A percentile compares a stretch with the other conserved stretches of the same genome.
These are phyloP conservation scores for Mycena filopes DNA, from an alignment of 768 basidiomycete genomes.

Conservation along the genomic window DNA sequence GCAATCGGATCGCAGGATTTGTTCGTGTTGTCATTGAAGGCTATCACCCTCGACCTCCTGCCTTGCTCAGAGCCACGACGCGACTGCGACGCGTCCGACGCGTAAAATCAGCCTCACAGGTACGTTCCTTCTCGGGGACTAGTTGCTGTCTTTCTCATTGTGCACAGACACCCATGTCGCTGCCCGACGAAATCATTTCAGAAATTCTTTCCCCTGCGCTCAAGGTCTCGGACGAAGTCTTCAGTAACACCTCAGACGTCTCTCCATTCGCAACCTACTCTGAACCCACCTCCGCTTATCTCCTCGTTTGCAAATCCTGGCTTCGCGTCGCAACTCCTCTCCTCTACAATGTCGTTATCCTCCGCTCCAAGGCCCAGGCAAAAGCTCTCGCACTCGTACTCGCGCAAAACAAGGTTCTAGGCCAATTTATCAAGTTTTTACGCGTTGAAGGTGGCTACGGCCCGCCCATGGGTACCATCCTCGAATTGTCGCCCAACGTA, in stretches of 20 bases:
- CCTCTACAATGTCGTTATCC: conserved; percentile 40
- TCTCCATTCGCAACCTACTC: conserved; percentile 34
- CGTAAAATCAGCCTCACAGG: background rate
- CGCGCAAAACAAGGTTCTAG: background rate
- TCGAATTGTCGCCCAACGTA: background rate
- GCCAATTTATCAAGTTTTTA: background rate
- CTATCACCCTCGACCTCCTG: background rate
- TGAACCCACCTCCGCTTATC: conserved; percentile 32
- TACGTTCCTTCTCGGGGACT: no score
- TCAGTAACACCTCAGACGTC: conserved; percentile 16
- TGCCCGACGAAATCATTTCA: conserved; percentile 39
- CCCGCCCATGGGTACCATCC: background rate
- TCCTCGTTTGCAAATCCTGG: conserved; percentile 41
- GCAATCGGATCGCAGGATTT: conserved; percentile 8
- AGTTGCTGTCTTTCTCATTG: no score
- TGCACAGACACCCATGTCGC: conserved; percentile 9
- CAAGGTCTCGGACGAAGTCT: conserved; percentile 34
- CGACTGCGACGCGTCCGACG: background rate
- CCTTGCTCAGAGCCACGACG: background rate
- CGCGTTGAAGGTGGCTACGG: background rate
- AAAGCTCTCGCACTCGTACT: background rate
- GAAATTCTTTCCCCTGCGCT: conserved; percentile 34
- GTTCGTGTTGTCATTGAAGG: no score
- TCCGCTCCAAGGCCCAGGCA: conserved; percentile 34
- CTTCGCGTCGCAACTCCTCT: conserved; percentile 41